phyloP scores from a whole-genome alignment of 2,329 filamentous ascomycete genomes.

The Talaromyces pinophilus region DNA sequence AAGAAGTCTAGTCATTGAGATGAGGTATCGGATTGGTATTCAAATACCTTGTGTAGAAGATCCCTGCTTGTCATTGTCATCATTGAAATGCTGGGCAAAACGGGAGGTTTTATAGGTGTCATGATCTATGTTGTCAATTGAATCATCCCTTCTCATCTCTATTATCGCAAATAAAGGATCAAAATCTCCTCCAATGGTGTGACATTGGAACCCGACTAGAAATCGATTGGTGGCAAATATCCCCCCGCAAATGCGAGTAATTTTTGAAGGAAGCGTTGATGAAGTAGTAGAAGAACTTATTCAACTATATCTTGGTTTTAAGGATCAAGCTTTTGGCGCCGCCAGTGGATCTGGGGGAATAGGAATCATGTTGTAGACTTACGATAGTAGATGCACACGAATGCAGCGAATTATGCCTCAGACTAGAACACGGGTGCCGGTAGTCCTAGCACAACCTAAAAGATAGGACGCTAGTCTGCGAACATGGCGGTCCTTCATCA shows the following conservation, averaged over 20 bases:
- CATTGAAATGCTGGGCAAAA: too few relatives aligned
- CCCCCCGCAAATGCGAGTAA: neutral
- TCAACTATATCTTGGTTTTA: neutral
- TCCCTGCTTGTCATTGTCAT: neutral
- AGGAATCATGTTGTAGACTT: neutral
- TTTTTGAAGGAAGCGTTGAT: neutral
- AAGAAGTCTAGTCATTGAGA: conserved; percentile 3
- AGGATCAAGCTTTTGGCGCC: neutral
- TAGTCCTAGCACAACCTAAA: neutral
- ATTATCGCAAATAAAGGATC: neutral
- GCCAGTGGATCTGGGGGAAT: neutral
- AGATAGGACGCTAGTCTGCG: neutral
- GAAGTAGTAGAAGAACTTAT: neutral
- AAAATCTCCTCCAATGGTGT: neutral
- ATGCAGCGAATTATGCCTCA: neutral
- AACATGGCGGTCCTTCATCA: neutral
- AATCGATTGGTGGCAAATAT: conserved; percentile 5
- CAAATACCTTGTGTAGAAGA: neutral
- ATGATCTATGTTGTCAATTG: neutral
- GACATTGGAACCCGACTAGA: too few relatives aligned
- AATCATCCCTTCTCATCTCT: neutral
- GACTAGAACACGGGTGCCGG: neutral
- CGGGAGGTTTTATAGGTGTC: neutral
- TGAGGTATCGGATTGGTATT: neutral
- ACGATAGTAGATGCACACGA: neutral